Percentiles rank a stretch among this genome's conserved stretches.
Evolutionary conservation across 225 moss, liverwort and hornwort genomes (phyloP).

Genomic region (Lunularia cruciata): DNA sequence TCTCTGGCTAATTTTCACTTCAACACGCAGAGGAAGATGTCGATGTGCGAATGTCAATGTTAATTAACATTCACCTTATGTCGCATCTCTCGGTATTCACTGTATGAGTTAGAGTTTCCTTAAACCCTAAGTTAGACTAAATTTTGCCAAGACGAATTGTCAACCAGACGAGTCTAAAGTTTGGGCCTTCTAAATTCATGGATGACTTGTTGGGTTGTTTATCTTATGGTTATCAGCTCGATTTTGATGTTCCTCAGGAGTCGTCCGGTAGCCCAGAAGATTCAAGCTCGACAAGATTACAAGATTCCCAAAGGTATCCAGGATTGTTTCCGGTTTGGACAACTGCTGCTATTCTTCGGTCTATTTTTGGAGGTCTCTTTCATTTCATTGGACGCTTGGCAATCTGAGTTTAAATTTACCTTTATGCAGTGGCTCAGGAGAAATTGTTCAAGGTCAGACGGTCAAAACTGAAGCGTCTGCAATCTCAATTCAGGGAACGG

Average conservation of each 20-base stretch:
- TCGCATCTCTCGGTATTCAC: too few relatives aligned
- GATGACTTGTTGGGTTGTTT: not conserved
- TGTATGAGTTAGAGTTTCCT: too few relatives aligned
- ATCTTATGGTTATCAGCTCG: not conserved
- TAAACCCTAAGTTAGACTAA: too few relatives aligned
- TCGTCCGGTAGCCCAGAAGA: constrained; percentile 61
- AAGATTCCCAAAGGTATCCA: constrained; percentile 66
- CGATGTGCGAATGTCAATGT: too few relatives aligned
- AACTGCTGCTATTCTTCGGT: too few relatives aligned
- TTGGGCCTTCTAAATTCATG: too few relatives aligned
- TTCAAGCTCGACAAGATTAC: constrained; percentile 39
- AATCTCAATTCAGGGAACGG: constrained; percentile 49
- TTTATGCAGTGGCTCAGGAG: constrained; percentile 58
- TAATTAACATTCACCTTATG: too few relatives aligned
- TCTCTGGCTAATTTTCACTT: too few relatives aligned
- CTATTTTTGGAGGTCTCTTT: too few relatives aligned
- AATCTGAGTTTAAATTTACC: not conserved
- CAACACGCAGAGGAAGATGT: too few relatives aligned
- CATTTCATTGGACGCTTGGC: not conserved
- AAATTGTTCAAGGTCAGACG: constrained; percentile 55
- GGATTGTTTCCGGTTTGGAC: too few relatives aligned
- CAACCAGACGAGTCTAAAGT: not conserved
- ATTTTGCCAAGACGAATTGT: not conserved
- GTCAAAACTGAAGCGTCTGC: constrained; percentile 50
- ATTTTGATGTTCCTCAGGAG: constrained; percentile 54